Base-by-base conservation (phyloP, 2,329 filamentous ascomycete species). In the Aspergillus sp. region DNA sequence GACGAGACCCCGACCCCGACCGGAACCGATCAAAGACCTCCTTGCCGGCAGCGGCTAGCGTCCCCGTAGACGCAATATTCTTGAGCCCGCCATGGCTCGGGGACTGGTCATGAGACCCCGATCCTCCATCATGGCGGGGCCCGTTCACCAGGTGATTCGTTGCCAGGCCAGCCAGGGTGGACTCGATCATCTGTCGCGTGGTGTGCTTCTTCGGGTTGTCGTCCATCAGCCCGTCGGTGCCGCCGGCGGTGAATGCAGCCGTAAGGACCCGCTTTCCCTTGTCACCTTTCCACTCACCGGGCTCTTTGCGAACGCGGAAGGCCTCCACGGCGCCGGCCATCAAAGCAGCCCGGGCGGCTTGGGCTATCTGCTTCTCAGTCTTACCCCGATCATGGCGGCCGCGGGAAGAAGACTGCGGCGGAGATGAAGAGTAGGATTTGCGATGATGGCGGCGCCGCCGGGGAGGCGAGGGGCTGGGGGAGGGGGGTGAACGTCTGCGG, bases 241-340 rank as follows among this genome's bases (percentile, higher is more conserved):
- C 83, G 45, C 84, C 89, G 38, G 89, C 86, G 61, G 85, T 82
- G 15, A 79, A 60, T 22, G 89, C 89, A 29, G 86, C 88, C 14
- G 89, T 95, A 30, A 93, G 73, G 39, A 96, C 76, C 32, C 89
- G 85, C 67, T 86, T 91, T 44, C 86, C 85, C 64, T 95, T 95
- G 42, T 84, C 82, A 24, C 88, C 89, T 42, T 80, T 82, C 86
- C 88, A 95, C 26, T 80, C 75, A 34, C 89, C 89, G 2, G 86
- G 82, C 41, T 91, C 82, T 51, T 89, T 93, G 55, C 88, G 80
- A 35, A 86, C 80, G 40, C 85, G 81, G 70, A 93, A 93, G 26
- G 89, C 89, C 60, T 95, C 88, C 34, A 86, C 82, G 25, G 88
- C 89, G 48, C 86, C 89, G 17, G 89, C 88, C 29, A 93, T 74